Percentiles rank a stretch among this genome's conserved stretches.
Evolutionary conservation across 208 protist genomes (phyloP).

Genomic region (Leishmania guyanensis): DNA sequence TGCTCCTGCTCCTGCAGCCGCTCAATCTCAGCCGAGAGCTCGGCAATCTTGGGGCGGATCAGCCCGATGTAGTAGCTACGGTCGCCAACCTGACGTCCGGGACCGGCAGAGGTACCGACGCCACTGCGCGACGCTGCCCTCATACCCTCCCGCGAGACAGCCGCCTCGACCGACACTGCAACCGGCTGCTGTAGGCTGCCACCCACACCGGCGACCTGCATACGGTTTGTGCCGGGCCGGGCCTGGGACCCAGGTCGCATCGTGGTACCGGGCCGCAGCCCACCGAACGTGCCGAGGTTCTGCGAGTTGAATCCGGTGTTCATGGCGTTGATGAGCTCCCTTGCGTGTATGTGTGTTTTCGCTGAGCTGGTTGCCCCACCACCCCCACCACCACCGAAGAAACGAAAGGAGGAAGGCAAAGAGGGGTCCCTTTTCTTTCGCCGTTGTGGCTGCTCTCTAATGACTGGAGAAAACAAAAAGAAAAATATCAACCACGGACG

Average conservation of each 20-base stretch:
- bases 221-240: constrained; percentile 63
- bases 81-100: constrained; percentile 87
- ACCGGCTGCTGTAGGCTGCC: constrained; percentile 84
- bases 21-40: constrained; percentile 89
- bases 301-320: constrained; percentile 22
- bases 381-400: not conserved
- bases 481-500: not conserved
- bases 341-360: constrained; percentile 3
- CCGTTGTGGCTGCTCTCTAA: not conserved
- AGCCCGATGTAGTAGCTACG: constrained; percentile 91
- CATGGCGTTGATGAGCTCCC: constrained; percentile 3
- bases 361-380: not conserved
- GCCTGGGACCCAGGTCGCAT: constrained; percentile 76
- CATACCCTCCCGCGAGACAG: constrained; percentile 85
- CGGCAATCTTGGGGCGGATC: constrained; percentile 85
- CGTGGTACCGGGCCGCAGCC: constrained; percentile 70
- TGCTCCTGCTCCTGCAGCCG: constrained; percentile 85
- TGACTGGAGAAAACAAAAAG: not conserved
- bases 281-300: constrained; percentile 31
- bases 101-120: constrained; percentile 67
- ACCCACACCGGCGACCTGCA: constrained; percentile 75
- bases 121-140: constrained; percentile 73
- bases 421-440: not conserved
- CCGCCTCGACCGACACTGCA: constrained; percentile 60
- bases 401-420: not conserved